These are phyloP conservation scores for Russula lepida DNA, from an alignment of 768 basidiomycete genomes.

Conservation along the genomic window DNA sequence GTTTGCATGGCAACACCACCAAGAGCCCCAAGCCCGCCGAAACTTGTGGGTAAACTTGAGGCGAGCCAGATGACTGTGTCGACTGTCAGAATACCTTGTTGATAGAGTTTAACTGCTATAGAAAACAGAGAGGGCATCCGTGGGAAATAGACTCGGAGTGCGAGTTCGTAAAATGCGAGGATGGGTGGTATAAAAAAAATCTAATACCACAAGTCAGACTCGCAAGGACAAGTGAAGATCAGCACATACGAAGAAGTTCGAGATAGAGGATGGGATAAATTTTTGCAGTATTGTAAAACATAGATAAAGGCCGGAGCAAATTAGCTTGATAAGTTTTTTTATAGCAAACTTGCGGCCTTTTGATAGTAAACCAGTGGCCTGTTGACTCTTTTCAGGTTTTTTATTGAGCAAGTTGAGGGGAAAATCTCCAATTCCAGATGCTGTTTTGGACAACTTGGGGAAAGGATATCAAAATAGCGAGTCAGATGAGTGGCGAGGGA, in stretches of 20 bases:
- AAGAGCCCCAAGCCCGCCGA: neutral
- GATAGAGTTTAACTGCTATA: conserved; percentile 2
- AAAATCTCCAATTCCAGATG: neutral
- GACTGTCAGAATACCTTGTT: neutral
- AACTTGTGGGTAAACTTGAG: conserved; percentile 3
- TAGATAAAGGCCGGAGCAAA: neutral
- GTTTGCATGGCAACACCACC: conserved; percentile 5
- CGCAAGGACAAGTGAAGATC: neutral
- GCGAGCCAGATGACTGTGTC: conserved; percentile 4
- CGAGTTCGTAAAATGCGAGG: conserved; percentile 10
- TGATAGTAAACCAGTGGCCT: neutral
- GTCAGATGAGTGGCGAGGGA: neutral
- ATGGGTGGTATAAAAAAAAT: neutral
- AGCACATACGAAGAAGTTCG: neutral
- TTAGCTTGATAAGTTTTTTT: neutral
- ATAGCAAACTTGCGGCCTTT: neutral
- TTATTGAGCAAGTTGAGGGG: neutral
- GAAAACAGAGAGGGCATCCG: neutral
- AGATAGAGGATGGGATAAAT: neutral
- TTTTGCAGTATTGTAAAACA: conserved; percentile 1
- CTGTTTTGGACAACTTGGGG: neutral
- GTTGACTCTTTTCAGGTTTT: neutral
- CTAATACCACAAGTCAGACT: neutral
- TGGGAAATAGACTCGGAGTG: conserved; percentile 3
- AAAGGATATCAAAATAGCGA: neutral